phyloP scores from a whole-genome alignment of 140 eudicot genomes.

The Erigeron philadelphicus region DNA sequence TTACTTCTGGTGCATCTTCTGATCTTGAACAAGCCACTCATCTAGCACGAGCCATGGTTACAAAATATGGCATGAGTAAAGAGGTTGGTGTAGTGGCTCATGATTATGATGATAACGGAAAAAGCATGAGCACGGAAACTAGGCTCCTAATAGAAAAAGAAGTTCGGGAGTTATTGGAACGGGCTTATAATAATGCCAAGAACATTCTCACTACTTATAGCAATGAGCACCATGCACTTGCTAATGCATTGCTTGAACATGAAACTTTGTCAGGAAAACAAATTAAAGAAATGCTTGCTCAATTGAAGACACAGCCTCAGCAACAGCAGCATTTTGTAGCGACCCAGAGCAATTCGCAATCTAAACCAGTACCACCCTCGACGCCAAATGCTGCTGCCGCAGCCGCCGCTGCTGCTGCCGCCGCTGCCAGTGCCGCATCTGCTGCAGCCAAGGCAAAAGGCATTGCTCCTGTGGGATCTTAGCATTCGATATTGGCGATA shows the following conservation, averaged over 20 bases:
- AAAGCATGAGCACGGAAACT: slow-evolving; percentile 91
- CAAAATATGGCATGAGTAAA: slow-evolving; percentile 90
- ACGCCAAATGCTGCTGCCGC: slow-evolving; percentile 51
- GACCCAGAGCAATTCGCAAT: slow-evolving; percentile 40
- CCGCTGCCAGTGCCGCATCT: slow-evolving; percentile 62
- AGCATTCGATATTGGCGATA: slow-evolving; percentile 29
- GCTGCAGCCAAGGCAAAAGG: slow-evolving; percentile 73
- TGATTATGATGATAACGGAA: slow-evolving; percentile 76
- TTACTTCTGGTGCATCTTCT: slow-evolving; percentile 84
- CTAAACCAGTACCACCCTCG: slow-evolving; percentile 44
- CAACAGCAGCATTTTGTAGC: slow-evolving; percentile 34
- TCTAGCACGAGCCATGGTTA: slow-evolving; percentile 88
- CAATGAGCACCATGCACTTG: slow-evolving; percentile 72
- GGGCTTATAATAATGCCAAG: slow-evolving; percentile 73
- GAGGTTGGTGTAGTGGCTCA: slow-evolving; percentile 76
- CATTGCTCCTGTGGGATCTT: slow-evolving; percentile 75
- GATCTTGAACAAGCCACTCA: slow-evolving; percentile 79
- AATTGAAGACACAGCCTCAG: slow-evolving; percentile 37
- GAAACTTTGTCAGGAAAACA: slow-evolving; percentile 84
- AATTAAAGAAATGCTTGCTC: slow-evolving; percentile 56
- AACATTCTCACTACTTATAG: slow-evolving; percentile 50
- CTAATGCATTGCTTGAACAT: slow-evolving; percentile 71
- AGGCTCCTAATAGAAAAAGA: slow-evolving; percentile 74
- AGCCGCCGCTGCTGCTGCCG: slow-evolving; percentile 46
- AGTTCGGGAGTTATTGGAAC: slow-evolving; percentile 58